A percentile compares a stretch with the other conserved stretches of the same genome.
phyloP scores from a whole-genome alignment of 768 basidiomycete species.

The Dacryopinax primogenitus region DNA sequence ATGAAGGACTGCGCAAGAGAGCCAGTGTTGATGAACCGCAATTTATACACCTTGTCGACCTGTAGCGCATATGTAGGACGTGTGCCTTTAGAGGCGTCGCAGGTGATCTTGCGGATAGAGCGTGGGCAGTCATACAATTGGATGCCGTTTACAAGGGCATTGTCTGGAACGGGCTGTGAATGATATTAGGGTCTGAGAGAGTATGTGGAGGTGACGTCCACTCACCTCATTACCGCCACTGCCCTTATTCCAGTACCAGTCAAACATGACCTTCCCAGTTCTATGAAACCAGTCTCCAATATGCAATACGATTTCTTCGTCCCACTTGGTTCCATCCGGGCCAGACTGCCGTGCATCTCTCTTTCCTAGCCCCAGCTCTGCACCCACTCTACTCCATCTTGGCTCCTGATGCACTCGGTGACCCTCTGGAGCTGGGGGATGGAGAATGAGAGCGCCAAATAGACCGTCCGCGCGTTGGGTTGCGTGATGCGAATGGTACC shows the following conservation, averaged over 20 bases:
- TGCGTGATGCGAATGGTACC: constrained; percentile 16
- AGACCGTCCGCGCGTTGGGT: constrained; percentile 17
- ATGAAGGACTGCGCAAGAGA: constrained; percentile 14
- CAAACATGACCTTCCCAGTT: constrained; percentile 10
- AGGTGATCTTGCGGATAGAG: constrained; percentile 9
- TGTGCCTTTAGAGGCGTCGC: constrained; percentile 10
- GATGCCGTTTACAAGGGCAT: constrained; percentile 13
- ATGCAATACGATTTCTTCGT: constrained; percentile 11
- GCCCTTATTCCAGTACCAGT: constrained; percentile 15
- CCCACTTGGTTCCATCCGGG: constrained; percentile 6
- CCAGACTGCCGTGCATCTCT: not conserved
- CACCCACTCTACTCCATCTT: not conserved
- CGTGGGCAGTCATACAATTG: constrained; percentile 15
- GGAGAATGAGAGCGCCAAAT: constrained; percentile 16
- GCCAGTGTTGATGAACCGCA: constrained; percentile 18
- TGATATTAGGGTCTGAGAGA: not conserved
- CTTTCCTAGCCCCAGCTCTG: not conserved
- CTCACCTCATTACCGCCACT: constrained; percentile 12
- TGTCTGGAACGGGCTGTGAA: constrained; percentile 15
- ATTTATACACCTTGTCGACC: not conserved
- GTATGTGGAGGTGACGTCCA: no score
- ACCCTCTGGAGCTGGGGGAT: constrained; percentile 2
- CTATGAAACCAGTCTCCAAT: constrained; percentile 19
- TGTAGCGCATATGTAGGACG: constrained; percentile 9
- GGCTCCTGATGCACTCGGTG: not conserved